Conservation (phyloP, 768 basidiomycete genomes). For the Tricholomella constricta region DNA sequence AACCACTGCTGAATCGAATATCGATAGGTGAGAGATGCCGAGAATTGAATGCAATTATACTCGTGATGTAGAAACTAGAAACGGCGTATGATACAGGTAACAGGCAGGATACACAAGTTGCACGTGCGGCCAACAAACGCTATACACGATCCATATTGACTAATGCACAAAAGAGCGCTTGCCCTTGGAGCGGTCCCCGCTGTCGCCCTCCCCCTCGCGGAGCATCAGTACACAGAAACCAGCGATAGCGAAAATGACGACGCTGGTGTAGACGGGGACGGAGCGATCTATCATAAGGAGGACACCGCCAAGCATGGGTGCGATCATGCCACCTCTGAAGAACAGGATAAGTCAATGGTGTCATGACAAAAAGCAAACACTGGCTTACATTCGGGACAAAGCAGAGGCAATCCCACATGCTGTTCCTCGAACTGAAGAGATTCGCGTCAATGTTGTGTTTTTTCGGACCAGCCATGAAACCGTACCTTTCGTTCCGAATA, state of each 20-base stretch:
- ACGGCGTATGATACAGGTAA: slow-evolving; percentile 6
- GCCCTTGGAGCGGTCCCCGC: slow-evolving; percentile 21
- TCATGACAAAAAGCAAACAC: slow-evolving; percentile 14
- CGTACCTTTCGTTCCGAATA: slow-evolving; percentile 76
- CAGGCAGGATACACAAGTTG: neutral
- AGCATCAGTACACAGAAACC: slow-evolving; percentile 64
- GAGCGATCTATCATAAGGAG: slow-evolving; percentile 68
- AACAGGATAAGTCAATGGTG: slow-evolving; percentile 3
- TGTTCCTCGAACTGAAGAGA: slow-evolving; percentile 70
- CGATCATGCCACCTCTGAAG: slow-evolving; percentile 84
- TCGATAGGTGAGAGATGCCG: neutral
- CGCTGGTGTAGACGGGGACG: slow-evolving; percentile 78
- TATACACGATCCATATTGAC: neutral
- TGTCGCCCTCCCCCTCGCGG: slow-evolving; percentile 50
- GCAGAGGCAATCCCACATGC: slow-evolving; percentile 89
- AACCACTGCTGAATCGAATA: neutral
- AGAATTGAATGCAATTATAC: neutral
- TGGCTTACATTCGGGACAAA: slow-evolving; percentile 79
- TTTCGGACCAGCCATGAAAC: neutral
- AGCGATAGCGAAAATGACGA: slow-evolving; percentile 63
- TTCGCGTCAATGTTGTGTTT: neutral
- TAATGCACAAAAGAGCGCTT: slow-evolving; percentile 31
- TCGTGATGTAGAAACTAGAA: slow-evolving; percentile 6
- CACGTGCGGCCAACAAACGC: neutral
- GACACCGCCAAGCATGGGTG: slow-evolving; percentile 75